Evolutionary conservation across 306 rosid genomes (phyloP), one percentile per base, ranked within the genome.

Genomic region (Biancaea sappan): DNA sequence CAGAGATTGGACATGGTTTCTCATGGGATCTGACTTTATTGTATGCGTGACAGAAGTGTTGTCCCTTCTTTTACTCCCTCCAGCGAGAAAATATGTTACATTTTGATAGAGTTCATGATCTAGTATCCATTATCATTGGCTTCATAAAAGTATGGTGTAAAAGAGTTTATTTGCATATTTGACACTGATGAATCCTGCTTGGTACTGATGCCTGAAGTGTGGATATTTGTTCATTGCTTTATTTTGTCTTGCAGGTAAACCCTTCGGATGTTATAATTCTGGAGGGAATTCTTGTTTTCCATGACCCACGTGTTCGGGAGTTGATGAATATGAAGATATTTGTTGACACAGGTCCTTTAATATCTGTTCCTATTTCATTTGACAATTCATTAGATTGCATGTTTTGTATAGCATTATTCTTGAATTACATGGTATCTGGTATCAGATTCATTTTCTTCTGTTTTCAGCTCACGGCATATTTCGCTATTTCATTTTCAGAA

Each of bases 281-380:
- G 91, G 99, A 92, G 86, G 99, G 99, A 74, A 95, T 95, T 79
- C 99, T 95, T 73, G 75, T 90, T 72, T 95, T 95, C 83, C 99
- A 92, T 82, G 99, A 95, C 72, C 94, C 97, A 15, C 92, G 94
- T 35, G 88, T 95, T 7, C 91, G 99, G 34, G 92, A 86, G 74
- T 83, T 92, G 92, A 88, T 92, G 98, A 92, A 90, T 76, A 95
- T 95, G 99, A 95, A 95, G 92, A 95, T 95, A 85, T 95, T 95
- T 90, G 99, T 95, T 31, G 99, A 95, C 84, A 95, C 99, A 95
- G 99, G 99, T 95, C 93, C 88, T 69, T 85, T 83, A 69, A 53
- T 75, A 59, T 81, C 35, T 65, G 48, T 71, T 74, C 73, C 65
- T 28, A 16, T 77, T n/a, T 57, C 41, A 53, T 69, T 67, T 37